phyloP scores from a whole-genome alignment of 2,329 filamentous ascomycete species.

The Venturia nashicola region DNA sequence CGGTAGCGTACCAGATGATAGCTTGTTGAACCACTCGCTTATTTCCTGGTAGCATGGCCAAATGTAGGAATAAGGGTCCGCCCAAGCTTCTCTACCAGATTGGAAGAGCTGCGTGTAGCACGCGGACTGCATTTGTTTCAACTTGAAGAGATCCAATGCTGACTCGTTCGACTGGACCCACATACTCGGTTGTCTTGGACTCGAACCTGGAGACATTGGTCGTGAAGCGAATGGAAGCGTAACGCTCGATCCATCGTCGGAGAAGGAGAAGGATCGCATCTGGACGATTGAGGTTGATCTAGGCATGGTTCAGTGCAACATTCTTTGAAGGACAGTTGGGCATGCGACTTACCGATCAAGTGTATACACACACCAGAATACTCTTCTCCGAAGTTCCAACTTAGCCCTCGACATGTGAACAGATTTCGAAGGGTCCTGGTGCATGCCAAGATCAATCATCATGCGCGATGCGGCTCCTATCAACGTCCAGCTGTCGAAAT shows the following conservation, averaged over 20 bases:
- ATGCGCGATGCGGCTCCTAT: slow-evolving; percentile 83
- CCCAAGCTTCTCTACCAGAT: slow-evolving; percentile 55
- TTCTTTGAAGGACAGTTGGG: not conserved
- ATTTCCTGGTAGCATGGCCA: slow-evolving; percentile 67
- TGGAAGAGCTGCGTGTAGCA: slow-evolving; percentile 89
- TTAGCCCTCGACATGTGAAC: slow-evolving; percentile 54
- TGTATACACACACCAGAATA: slow-evolving; percentile 85
- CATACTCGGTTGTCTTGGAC: slow-evolving; percentile 35
- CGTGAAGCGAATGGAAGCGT: slow-evolving; percentile 49
- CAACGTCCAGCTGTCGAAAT: slow-evolving; percentile 90
- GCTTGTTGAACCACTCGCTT: slow-evolving; percentile 68
- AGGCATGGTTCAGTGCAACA: not conserved
- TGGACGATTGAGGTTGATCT: slow-evolving; percentile 83
- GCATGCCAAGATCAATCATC: slow-evolving; percentile 78
- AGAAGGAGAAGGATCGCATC: slow-evolving; percentile 82
- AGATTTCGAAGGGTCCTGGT: slow-evolving; percentile 74
- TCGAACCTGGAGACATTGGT: slow-evolving; percentile 25
- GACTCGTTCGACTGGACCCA: slow-evolving; percentile 51
- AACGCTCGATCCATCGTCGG: slow-evolving; percentile 76
- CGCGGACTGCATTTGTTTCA: slow-evolving; percentile 73
- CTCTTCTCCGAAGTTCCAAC: slow-evolving; percentile 65
- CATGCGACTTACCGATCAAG: slow-evolving; percentile 56
- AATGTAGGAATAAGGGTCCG: slow-evolving; percentile 57
- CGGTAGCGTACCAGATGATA: slow-evolving; percentile 52
- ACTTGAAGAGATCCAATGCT: slow-evolving; percentile 65